Evolutionary conservation across 1,284 basidiomycete species (phyloP), one percentile per base, ranked within the genome.

Genomic region (Puccinia triticina): DNA sequence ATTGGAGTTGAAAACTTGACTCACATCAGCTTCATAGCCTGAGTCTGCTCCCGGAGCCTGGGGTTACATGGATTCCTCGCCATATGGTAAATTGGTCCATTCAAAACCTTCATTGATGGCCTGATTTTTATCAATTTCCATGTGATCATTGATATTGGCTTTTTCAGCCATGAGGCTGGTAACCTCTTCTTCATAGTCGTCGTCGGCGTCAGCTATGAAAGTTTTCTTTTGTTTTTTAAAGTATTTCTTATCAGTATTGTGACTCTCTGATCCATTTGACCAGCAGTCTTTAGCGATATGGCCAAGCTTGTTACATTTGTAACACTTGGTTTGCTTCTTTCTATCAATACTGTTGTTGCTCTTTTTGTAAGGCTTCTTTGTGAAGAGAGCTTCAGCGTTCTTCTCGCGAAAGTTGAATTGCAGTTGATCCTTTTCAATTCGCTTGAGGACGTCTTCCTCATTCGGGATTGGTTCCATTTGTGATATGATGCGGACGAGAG

Each of bases 1-100:
- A 43, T 43, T 14, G 5, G 37, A 40, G 37, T 66, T 40, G 2
- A 43, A 3, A 5, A 23, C 37, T 66, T 40, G 10, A 40, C 64
- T 66, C 37, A 66, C 64, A 71, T 71, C 69, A 29, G 69, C 69
- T 71, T 48, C 43, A 50, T 71, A 71, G 46, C 69, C 69, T n/a
- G 69, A 48, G 21, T 48, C 59, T 16, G 18, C 34, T 37, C 18
- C 59, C 18, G 14, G 29, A 5, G 14, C 50, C 50, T 53, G 50
- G 23, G 23, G 50, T 53, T 21, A 3, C 23, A 26, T 32, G 59
- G 59, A 12, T 16, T 64, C 59, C 11, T 64, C 18, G 12, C 59
- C 59, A 64, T 16, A 64, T 64, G 59, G 34, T n/a, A 32, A n/a
- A 29, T 64, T 64, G 26, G 26, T 37, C 59, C 59, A 32, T 29